Evolutionary conservation across 2,329 filamentous ascomycete species (phyloP), one percentile per base, ranked within the genome.

Genomic region (Hirsutella rhossiliensis): DNA sequence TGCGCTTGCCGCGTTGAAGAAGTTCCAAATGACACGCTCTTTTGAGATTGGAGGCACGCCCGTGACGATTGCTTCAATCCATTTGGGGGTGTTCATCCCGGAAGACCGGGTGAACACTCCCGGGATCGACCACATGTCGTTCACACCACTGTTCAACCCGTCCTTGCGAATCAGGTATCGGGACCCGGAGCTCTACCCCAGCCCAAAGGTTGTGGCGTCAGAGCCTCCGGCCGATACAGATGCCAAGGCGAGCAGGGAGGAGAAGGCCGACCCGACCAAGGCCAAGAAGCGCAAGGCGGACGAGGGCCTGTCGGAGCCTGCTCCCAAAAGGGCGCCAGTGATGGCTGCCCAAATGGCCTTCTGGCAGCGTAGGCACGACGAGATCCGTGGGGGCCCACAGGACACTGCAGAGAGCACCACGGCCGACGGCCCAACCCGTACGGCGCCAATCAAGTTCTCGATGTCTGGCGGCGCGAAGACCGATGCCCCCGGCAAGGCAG

Each of bases 51-150:
- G 80, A 1, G 86, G 82, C 3, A 82, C 79, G 50, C 76, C 80
- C 0, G 82, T 87, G 15, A 71, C 76, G 11, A 72, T 87, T 20
- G 82, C 76, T 38, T 87, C 84, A 52, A 88, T 89, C 34, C 86
- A 92, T 51, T 78, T 84, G n/a, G 86, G 86, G 5, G 85, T 92
- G 3, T 92, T 94, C 55, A 76, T 89, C 12, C 85, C 84, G 0
- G 81, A 84, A 38, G 70, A 83, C 41, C 75, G 80, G 42, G 70
- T 73, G 8, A 46, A 67, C 2, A 69, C 70, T 5, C 67, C 73
- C 0, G 73, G 73, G 17, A 75, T 70, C n/a, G 72, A 76, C 13
- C 69, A 65, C 39, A 80, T 80, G 57, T 83, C 81, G 0, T 89
- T 90, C 55, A 71, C 73, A 29, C 82, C 84, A 2, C 68, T 86